Base-by-base conservation (phyloP, 1,284 basidiomycete species). In the Ustilago xerochloae region DNA sequence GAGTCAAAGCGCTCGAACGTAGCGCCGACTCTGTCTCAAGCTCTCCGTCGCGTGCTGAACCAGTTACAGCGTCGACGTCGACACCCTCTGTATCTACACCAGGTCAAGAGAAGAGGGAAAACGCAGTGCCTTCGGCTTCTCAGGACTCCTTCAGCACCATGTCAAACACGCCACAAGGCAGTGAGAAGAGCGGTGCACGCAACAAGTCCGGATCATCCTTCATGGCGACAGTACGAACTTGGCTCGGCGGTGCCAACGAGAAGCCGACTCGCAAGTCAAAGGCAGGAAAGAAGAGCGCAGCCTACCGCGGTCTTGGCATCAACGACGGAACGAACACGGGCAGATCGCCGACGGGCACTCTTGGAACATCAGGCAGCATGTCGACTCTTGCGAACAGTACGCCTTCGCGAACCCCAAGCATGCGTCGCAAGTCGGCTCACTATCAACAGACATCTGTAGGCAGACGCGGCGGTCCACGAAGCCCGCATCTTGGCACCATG, bases 211-310 rank as follows among this genome's bases (percentile, higher is more conserved):
- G 68, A 0, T 75, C 78, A 1, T 80, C 72, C 0, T 80, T 81
- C 67, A 72, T 81, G 38, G 57, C 70, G 20, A 79, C 80, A 6
- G 80, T 99, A 20, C 94, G 96, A 15, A 96, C 96, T 2, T 88
- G 94, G 59, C 93, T 93, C 10, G 92, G 89, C 51, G 86, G 91
- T 53, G 93, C 96, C 82, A 94, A 94, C n/a, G 90, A 91, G 83
- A 76, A 77, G 58, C 70, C 71, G 22, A 89, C 89, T 78, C 93
- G 96, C 86, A 92, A 92, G 82, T 92, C 95, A 84, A 89, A 90
- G 49, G 33, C 41, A 12, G 51, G 60, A 89, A 92, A 96, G 85
- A 89, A 89, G 59, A 89, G 92, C 74, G 91, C 81, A 5, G 54
- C 61, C 10, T 47, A 56, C 18, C 63, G 52, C 18, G 60, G 63